These are phyloP conservation scores for Candida dajiaensis DNA, from an alignment of 805 yeast species.

Conservation along the genomic window DNA sequence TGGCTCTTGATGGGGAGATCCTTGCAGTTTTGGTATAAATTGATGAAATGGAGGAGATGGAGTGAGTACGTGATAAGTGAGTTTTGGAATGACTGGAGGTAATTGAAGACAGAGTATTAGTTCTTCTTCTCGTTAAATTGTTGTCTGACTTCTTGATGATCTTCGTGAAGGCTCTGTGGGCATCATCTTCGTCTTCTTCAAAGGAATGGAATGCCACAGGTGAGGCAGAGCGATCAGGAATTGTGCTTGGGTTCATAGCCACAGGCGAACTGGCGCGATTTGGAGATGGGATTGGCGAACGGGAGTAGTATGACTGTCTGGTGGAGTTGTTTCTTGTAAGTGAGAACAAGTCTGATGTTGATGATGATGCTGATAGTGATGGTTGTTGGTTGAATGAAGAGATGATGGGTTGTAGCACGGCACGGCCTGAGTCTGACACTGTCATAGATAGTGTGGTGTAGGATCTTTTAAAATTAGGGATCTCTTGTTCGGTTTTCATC, in stretches of 20 bases:
- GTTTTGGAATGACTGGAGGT: conserved; percentile 6
- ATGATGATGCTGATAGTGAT: conserved; percentile 19
- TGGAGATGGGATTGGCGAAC: conserved; percentile 24
- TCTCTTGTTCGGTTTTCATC: not conserved
- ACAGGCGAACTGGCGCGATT: conserved; percentile 17
- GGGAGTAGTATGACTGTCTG: conserved; percentile 6
- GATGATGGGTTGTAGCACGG: conserved; percentile 11
- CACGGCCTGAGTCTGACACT: conserved; percentile 16
- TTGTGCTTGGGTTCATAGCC: conserved; percentile 4
- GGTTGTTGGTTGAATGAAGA: not conserved
- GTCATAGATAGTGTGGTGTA: conserved; percentile 12
- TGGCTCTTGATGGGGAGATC: conserved; percentile 19
- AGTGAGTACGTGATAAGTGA: conserved; percentile 17
- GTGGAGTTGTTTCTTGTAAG: conserved; percentile 9
- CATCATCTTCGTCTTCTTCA: conserved; percentile 14
- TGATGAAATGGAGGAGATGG: conserved; percentile 20
- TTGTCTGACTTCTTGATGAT: conserved; percentile 10
- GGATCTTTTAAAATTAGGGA: conserved; percentile 8
- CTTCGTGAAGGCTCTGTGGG: conserved; percentile 20
- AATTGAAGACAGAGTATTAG: conserved; percentile 20
- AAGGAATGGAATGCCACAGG: conserved; percentile 6
- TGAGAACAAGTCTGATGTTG: conserved; percentile 19
- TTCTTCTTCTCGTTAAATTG: conserved; percentile 16
- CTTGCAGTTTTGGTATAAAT: conserved; percentile 10
- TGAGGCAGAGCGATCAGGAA: conserved; percentile 1